A percentile compares a stretch with the other conserved stretches of the same genome.
Evolutionary conservation across 129 eudicot genomes (phyloP).

Genomic region (Flaveria ramosissima): DNA sequence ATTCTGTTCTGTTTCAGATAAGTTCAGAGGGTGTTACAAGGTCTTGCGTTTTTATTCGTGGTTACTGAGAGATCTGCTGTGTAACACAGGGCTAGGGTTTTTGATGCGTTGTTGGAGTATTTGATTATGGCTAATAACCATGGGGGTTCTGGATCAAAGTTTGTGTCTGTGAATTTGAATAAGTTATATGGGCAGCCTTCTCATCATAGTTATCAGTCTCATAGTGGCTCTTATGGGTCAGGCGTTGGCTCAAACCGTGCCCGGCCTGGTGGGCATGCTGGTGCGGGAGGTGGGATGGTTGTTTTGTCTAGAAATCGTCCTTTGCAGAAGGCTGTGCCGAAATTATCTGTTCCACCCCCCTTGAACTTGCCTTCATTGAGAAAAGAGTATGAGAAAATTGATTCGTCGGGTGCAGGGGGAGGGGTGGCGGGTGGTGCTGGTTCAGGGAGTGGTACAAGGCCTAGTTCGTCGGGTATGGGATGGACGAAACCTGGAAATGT

Average conservation of each 20-base stretch:
- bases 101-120: conserved; percentile 48
- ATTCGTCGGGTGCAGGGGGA: conserved; percentile 60
- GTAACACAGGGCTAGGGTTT: conserved; percentile 47
- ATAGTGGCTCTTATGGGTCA: conserved; percentile 53
- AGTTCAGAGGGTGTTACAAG: background rate
- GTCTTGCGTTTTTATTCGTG: background rate
- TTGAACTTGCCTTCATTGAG: conserved; percentile 88
- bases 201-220: conserved; percentile 44
- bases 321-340: conserved; percentile 54
- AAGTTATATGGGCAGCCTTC: conserved; percentile 73
- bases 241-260: conserved; percentile 36
- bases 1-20: background rate
- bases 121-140: conserved; percentile 72
- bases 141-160: conserved; percentile 67
- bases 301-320: conserved; percentile 62
- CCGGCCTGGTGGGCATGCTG: conserved; percentile 31
- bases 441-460: conserved; percentile 63
- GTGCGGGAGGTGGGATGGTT: conserved; percentile 72
- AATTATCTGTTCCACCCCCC: conserved; percentile 92
- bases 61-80: conserved; percentile 16
- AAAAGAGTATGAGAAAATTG: conserved; percentile 88
- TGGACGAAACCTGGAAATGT: conserved; percentile 81
- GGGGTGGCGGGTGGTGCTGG: conserved; percentile 63
- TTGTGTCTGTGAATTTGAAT: conserved; percentile 74
- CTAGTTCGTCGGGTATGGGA: conserved; percentile 66